Percentiles rank a stretch among this genome's conserved stretches.
Evolutionary conservation across 805 yeast genomes (phyloP).

Genomic region (Candida vartiovaarae): DNA sequence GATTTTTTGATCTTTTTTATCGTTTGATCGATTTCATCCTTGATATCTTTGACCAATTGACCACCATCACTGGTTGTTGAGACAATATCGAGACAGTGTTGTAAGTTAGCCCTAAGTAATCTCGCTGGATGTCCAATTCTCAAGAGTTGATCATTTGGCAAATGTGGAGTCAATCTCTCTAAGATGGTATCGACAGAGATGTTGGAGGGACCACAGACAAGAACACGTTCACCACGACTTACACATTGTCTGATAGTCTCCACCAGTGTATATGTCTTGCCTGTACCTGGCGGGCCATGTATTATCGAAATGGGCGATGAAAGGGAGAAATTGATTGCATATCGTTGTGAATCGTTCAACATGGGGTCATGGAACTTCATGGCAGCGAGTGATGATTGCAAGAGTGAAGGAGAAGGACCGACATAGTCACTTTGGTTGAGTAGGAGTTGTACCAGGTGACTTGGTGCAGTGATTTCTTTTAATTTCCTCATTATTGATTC

Average conservation of each 20-base stretch:
- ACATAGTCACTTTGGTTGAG: conserved; percentile 26
- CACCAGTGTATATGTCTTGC: conserved; percentile 75
- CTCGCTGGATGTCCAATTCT: conserved; percentile 95
- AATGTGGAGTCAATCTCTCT: conserved; percentile 46
- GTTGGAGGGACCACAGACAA: conserved; percentile 93
- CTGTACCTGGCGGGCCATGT: conserved; percentile 80
- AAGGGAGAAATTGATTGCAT: conserved; percentile 65
- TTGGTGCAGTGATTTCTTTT: conserved; percentile 28
- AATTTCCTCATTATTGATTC: conserved; percentile 65
- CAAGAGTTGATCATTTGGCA: conserved; percentile 38
- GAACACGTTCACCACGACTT: conserved; percentile 48
- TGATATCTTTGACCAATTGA: conserved; percentile 57
- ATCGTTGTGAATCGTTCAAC: conserved; percentile 53
- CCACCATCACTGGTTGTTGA: conserved; percentile 54
- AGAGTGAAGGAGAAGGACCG: conserved; percentile 16
- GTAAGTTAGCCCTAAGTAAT: conserved; percentile 48
- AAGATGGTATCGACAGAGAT: conserved; percentile 86
- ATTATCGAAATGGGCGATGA: conserved; percentile 52
- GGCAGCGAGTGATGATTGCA: conserved; percentile 2
- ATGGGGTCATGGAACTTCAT: conserved; percentile 34
- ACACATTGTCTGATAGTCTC: conserved; percentile 76
- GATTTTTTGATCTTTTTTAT: conserved; percentile 52
- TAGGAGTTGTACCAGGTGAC: conserved; percentile 1
- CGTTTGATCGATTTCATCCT: conserved; percentile 59
- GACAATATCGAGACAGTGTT: conserved; percentile 72